Percentiles rank a stretch among this genome's conserved stretches.
Evolutionary conservation across 495 filamentous ascomycete genomes (phyloP).

Genomic region (Pyrenula aspistea): DNA sequence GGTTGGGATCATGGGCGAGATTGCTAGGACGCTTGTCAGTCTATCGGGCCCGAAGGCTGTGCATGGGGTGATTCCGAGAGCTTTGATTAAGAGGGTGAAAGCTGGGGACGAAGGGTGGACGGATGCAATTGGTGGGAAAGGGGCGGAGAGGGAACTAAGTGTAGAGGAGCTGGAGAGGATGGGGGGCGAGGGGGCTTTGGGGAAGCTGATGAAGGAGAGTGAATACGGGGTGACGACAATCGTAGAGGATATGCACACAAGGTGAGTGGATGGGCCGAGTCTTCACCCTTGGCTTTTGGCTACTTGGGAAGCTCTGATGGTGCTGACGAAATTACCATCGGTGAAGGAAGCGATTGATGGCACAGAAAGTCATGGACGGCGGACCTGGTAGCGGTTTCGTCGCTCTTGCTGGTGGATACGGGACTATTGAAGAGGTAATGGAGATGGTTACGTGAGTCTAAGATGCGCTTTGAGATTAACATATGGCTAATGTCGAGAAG

Average conservation of each 20-base stretch:
- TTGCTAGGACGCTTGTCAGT: constrained; percentile 75
- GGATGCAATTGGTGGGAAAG: constrained; percentile 18
- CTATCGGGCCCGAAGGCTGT: constrained; percentile 73
- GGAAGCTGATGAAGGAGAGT: constrained; percentile 45
- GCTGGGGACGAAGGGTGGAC: constrained; percentile 21
- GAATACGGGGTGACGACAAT: constrained; percentile 76
- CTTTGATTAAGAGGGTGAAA: constrained; percentile 73
- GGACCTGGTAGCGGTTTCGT: constrained; percentile 82
- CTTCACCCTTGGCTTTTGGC: background rate
- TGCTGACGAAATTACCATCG: background rate
- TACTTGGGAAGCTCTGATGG: background rate
- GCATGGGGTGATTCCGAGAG: constrained; percentile 83
- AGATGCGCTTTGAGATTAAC: background rate
- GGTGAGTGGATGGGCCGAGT: constrained; percentile 15
- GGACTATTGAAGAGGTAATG: constrained; percentile 92
- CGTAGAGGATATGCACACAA: constrained; percentile 88
- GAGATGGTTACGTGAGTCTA: constrained; percentile 60
- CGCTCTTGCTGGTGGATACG: constrained; percentile 80
- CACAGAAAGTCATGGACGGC: constrained; percentile 65
- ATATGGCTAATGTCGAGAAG: background rate
- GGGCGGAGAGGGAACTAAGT: constrained; percentile 21
- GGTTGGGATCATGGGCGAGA: constrained; percentile 85
- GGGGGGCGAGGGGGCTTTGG: constrained; percentile 1
- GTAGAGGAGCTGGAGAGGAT: constrained; percentile 12
- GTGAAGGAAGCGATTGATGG: constrained; percentile 69